Evolutionary conservation across 2,329 filamentous ascomycete genomes (phyloP).

Genomic region (Coccinonectria pachysandricola): DNA sequence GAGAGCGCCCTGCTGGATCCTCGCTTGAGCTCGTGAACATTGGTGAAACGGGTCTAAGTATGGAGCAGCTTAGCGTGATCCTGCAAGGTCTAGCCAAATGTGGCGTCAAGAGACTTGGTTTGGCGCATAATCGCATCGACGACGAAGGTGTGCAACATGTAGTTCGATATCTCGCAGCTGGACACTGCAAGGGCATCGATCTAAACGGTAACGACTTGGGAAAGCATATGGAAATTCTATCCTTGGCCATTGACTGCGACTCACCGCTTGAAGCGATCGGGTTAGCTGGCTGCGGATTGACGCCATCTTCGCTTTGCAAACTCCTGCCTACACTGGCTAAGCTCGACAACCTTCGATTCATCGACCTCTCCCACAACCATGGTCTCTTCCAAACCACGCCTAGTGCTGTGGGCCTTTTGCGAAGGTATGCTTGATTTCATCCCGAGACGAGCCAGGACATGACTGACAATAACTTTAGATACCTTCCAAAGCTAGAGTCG

Average conservation of each 20-base stretch:
- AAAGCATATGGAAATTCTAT: slow-evolving; percentile 43
- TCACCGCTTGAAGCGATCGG: slow-evolving; percentile 69
- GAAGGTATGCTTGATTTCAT: slow-evolving; percentile 56
- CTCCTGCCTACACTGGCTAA: slow-evolving; percentile 64
- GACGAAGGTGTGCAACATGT: slow-evolving; percentile 66
- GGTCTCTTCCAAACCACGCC: slow-evolving; percentile 64
- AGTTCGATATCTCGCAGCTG: slow-evolving; percentile 62
- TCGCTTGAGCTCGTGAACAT: slow-evolving; percentile 75
- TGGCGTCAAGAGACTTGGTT: slow-evolving; percentile 66
- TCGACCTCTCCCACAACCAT: slow-evolving; percentile 86
- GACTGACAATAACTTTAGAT: too few species aligned
- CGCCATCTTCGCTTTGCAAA: slow-evolving; percentile 58
- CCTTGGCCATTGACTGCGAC: slow-evolving; percentile 39
- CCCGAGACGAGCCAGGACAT: too few species aligned
- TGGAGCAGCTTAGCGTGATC: slow-evolving; percentile 61
- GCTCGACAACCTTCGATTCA: slow-evolving; percentile 68
- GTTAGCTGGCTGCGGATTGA: slow-evolving; percentile 75
- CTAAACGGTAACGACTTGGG: slow-evolving; percentile 71
- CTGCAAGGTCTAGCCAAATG: slow-evolving; percentile 75
- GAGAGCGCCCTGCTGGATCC: slow-evolving; percentile 64
- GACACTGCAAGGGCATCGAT: slow-evolving; percentile 79
- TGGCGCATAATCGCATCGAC: slow-evolving; percentile 74
- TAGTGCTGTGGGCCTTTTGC: slow-evolving; percentile 63
- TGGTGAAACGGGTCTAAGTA: slow-evolving; percentile 64
- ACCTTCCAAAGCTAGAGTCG: slow-evolving; percentile 66